phyloP scores from a whole-genome alignment of 495 filamentous ascomycete genomes.

The Neurospora tetraspora region DNA sequence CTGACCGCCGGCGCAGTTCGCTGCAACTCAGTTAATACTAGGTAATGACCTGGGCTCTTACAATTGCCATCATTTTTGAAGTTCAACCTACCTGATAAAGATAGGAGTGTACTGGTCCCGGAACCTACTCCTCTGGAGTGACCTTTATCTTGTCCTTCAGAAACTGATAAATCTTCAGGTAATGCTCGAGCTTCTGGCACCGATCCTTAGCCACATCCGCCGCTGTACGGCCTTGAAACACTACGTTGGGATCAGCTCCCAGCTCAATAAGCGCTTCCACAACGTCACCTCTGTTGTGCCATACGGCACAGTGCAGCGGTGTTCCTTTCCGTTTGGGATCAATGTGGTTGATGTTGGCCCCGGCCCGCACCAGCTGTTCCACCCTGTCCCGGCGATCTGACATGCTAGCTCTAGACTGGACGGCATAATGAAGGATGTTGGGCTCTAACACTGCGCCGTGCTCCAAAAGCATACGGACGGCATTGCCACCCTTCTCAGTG shows the following conservation, averaged over 20 bases:
- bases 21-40: neutral
- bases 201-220: neutral
- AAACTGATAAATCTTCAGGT: neutral
- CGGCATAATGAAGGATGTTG: neutral
- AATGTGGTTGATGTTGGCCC: neutral
- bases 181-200: neutral
- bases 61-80: neutral
- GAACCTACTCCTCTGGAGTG: neutral
- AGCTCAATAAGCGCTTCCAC: neutral
- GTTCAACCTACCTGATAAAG: neutral
- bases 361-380: neutral
- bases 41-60: neutral
- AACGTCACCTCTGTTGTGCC: neutral
- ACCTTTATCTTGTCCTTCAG: neutral
- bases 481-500: rapidly evolving
- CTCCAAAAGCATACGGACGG: neutral
- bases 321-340: neutral
- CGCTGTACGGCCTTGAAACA: neutral
- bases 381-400: neutral
- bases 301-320: neutral
- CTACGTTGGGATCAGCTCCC: neutral
- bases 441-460: neutral
- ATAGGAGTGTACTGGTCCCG: neutral
- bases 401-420: neutral
- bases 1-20: neutral